Evolutionary conservation across 169 alveolate genomes (phyloP).

Genomic region (Besnoitia besnoiti): DNA sequence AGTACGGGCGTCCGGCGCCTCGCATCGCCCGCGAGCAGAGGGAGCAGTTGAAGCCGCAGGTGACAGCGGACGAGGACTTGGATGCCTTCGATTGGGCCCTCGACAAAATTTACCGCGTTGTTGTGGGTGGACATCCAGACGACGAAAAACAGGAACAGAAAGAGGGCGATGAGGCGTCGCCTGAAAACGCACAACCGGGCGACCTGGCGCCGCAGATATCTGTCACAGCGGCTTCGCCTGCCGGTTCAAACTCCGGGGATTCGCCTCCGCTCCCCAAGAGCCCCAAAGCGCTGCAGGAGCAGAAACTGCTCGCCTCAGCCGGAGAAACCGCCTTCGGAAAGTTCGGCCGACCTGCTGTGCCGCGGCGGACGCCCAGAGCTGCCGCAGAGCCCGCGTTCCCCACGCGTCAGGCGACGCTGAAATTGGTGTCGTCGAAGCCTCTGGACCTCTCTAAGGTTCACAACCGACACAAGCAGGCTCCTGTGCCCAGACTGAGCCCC

Average conservation of each 20-base stretch:
- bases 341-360: neutral
- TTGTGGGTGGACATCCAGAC: constrained; percentile 29
- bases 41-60: neutral
- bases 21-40: constrained; percentile 9
- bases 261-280: neutral
- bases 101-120: constrained; percentile 30
- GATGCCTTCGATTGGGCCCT: constrained; percentile 35
- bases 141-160: neutral
- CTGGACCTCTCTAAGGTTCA: constrained; percentile 45
- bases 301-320: neutral
- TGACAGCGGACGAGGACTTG: neutral
- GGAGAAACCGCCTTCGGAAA: neutral
- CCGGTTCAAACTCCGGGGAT: neutral
- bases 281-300: neutral
- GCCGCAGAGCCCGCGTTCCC: constrained; percentile 3
- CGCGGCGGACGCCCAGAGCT: neutral
- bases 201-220: neutral
- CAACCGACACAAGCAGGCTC: constrained; percentile 18
- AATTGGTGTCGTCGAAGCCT: neutral
- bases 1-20: constrained; percentile 64
- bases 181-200: neutral
- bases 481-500: constrained; percentile 50
- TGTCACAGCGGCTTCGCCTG: constrained; percentile 24
- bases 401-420: neutral
- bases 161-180: neutral